These are phyloP conservation scores for Picea glauca DNA, from an alignment of 75 land plant genomes.

Conservation along the genomic window DNA sequence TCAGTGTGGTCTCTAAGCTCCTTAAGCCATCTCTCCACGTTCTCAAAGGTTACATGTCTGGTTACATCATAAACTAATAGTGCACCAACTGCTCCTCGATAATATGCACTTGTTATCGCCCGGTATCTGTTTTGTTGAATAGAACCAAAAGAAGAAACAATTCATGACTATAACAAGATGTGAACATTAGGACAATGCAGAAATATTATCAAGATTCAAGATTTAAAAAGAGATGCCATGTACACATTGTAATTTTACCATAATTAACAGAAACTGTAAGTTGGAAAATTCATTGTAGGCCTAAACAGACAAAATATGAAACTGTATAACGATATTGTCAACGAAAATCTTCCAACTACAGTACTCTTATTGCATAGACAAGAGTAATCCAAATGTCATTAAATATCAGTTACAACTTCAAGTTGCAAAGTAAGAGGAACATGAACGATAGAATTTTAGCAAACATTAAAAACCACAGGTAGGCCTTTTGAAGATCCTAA, in stretches of 20 bases:
- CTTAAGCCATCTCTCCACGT: conserved; percentile 79
- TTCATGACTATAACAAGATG: background rate
- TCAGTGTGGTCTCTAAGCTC: conserved; percentile 79
- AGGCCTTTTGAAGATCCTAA: background rate
- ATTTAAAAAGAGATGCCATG: background rate
- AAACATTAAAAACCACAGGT: background rate
- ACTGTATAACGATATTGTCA: background rate
- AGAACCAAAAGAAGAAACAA: background rate
- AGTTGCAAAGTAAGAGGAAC: background rate
- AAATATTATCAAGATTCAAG: background rate
- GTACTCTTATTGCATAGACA: background rate
- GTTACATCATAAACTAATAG: conserved; percentile 73
- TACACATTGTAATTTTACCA: background rate
- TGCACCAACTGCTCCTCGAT: conserved; percentile 79
- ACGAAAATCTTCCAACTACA: background rate
- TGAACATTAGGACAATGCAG: background rate
- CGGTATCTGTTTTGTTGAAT: conserved; percentile 36
- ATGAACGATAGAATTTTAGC: background rate
- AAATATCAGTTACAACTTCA: background rate
- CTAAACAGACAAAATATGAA: background rate
- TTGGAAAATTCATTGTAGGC: background rate
- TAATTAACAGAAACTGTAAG: background rate
- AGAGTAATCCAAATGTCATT: background rate
- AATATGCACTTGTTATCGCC: conserved; percentile 85
- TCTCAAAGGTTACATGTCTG: conserved; percentile 73